Evolutionary conservation across 495 filamentous ascomycete species (phyloP).

Genomic region (Penicillium lividum): DNA sequence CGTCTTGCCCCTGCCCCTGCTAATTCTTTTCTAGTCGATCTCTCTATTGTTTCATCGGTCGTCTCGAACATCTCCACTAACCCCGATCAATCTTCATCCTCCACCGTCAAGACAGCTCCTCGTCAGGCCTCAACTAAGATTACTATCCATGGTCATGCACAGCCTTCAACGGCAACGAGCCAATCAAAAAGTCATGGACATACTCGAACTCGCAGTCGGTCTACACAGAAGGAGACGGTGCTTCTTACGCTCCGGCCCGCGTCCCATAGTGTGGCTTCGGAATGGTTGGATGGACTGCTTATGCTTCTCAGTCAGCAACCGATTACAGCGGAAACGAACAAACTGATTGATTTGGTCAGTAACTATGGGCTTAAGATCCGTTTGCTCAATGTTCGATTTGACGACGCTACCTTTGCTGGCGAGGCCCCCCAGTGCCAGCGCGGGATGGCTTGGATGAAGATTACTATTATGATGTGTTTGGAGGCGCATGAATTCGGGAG

Average conservation of each 20-base stretch:
- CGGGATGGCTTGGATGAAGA: constrained; percentile 54
- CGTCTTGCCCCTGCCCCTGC: constrained; percentile 2
- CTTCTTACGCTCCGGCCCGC: constrained; percentile 81
- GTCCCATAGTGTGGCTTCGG: constrained; percentile 80
- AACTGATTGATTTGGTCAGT: constrained; percentile 78
- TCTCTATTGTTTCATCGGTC: constrained; percentile 86
- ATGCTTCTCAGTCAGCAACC: constrained; percentile 95
- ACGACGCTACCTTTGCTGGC: constrained; percentile 57
- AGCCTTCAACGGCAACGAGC: constrained; percentile 30
- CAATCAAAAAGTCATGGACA: constrained; percentile 33
- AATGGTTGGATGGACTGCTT: constrained; percentile 94
- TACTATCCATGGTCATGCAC: constrained; percentile 77
- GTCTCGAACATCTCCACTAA: constrained; percentile 82
- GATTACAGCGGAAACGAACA: constrained; percentile 93
- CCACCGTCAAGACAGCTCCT: constrained; percentile 53
- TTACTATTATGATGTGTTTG: constrained; percentile 58
- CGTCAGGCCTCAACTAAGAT: constrained; percentile 77
- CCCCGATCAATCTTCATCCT: constrained; percentile 50
- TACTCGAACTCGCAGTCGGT: constrained; percentile 36
- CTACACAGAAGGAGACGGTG: constrained; percentile 54
- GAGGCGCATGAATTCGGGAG: constrained; percentile 33
- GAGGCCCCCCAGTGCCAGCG: constrained; percentile 48
- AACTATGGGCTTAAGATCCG: constrained; percentile 94
- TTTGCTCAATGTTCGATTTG: constrained; percentile 87
- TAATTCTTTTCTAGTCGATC: constrained; percentile 60